Conservation (phyloP, 352 stramenopile genomes). For the Blastocystis sp. region DNA sequence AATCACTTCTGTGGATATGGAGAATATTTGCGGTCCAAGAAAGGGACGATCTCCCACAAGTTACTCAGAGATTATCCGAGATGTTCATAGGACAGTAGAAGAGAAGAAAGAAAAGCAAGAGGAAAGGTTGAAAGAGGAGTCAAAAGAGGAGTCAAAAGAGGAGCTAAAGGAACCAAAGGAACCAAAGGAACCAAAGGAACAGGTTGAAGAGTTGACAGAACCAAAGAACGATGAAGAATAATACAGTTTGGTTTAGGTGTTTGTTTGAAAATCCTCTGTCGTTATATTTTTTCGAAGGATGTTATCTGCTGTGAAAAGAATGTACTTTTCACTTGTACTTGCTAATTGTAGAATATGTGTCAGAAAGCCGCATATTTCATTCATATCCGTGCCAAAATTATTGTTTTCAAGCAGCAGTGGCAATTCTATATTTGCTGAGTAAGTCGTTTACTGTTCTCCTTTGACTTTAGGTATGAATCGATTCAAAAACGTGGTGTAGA, state of each 20-base stretch:
- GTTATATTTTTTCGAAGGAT: not conserved
- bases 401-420: not conserved
- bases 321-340: not conserved
- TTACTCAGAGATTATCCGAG: slow-evolving; percentile 45
- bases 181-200: not conserved
- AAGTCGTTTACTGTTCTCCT: not conserved
- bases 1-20: slow-evolving; percentile 43
- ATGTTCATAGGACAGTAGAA: not conserved
- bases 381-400: not conserved
- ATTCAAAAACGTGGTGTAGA: slow-evolving; percentile 49
- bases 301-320: not conserved
- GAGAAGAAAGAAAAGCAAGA: slow-evolving; percentile 18
- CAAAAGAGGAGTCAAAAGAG: not conserved
- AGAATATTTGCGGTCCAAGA: slow-evolving; percentile 1
- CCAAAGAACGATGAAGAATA: not conserved
- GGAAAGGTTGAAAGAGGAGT: not conserved
- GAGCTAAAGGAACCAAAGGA: not conserved
- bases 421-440: not conserved
- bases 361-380: not conserved
- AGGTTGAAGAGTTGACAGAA: not conserved
- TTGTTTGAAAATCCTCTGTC: not conserved
- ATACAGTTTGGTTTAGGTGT: not conserved
- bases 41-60: not conserved
- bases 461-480: not conserved
- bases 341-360: not conserved